phyloP scores from a whole-genome alignment of 768 basidiomycete genomes.

The Lentinula raphanica region DNA sequence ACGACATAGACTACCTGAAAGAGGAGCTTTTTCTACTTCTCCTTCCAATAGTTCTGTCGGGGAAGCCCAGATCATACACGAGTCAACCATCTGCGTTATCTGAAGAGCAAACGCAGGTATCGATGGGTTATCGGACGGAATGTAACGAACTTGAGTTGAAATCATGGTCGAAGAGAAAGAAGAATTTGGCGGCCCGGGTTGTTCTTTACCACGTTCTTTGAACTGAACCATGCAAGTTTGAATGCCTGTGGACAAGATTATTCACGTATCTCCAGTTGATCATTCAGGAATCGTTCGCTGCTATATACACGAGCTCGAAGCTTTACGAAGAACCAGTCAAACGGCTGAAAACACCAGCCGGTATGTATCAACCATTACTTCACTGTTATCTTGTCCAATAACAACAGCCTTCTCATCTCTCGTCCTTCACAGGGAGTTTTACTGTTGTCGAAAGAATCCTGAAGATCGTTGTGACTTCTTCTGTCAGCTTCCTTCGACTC shows the following conservation, averaged over 20 bases:
- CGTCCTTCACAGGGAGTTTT: constrained; percentile 21
- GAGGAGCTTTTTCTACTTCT: constrained; percentile 42
- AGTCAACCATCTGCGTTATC: constrained; percentile 59
- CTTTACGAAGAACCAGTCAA: constrained; percentile 21
- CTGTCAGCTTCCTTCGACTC: constrained; percentile 17
- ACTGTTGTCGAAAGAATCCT: constrained; percentile 25
- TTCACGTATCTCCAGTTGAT: constrained; percentile 18
- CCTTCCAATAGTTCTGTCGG: constrained; percentile 43
- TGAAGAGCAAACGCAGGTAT: constrained; percentile 61
- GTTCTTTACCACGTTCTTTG: neutral
- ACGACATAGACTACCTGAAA: constrained; percentile 51
- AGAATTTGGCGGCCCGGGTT: neutral
- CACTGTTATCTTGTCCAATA: neutral
- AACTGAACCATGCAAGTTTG: neutral
- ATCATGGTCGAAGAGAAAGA: constrained; percentile 20
- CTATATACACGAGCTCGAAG: constrained; percentile 22
- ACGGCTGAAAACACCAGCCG: constrained; percentile 27
- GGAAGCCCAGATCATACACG: constrained; percentile 83
- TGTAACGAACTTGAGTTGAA: constrained; percentile 41
- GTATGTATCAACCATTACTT: constrained; percentile 18
- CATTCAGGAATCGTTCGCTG: constrained; percentile 29
- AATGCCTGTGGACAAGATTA: constrained; percentile 1
- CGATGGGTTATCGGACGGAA: constrained; percentile 44
- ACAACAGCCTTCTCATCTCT: neutral
- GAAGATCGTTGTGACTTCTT: constrained; percentile 31